These are phyloP conservation scores for Colletotrichum euphorbiae DNA, from an alignment of 2,329 filamentous ascomycete species.

Conservation along the genomic window DNA sequence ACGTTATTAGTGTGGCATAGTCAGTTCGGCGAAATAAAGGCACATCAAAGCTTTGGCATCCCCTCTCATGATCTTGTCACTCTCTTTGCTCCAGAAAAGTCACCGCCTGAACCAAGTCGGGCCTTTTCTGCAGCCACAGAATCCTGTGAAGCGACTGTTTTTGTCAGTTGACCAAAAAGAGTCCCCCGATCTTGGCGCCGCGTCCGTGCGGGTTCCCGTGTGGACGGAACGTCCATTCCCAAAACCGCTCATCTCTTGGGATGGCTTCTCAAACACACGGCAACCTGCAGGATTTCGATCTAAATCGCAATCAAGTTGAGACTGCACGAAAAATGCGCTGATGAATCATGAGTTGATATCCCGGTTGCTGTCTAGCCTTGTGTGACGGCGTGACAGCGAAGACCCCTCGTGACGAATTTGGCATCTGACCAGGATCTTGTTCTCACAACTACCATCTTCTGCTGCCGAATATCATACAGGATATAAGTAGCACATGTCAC, in stretches of 20 bases:
- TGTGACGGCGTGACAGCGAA: too few species aligned
- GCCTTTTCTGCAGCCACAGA: neutral
- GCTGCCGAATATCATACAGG: too few species aligned
- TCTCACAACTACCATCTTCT: too few species aligned
- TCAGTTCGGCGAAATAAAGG: too few species aligned
- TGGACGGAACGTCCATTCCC: neutral
- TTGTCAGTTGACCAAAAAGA: constrained; percentile 4
- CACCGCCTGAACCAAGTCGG: neutral
- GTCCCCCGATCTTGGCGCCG: neutral
- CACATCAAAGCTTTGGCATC: neutral
- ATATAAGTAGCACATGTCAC: too few species aligned
- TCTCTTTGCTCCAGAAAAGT: neutral
- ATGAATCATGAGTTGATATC: neutral
- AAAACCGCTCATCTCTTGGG: neutral
- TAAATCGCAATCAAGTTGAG: neutral
- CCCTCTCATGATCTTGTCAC: neutral
- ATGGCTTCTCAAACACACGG: constrained; percentile 15
- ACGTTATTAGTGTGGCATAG: neutral
- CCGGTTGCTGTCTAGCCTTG: neutral
- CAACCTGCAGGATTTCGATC: neutral
- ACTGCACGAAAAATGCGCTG: neutral
- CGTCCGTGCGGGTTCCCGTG: neutral
- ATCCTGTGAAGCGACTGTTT: neutral
- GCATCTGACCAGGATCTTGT: too few species aligned
- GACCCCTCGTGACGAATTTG: too few species aligned